Base-by-base conservation (phyloP, 495 filamentous ascomycete genomes). In the Penicillium pancosmium region DNA sequence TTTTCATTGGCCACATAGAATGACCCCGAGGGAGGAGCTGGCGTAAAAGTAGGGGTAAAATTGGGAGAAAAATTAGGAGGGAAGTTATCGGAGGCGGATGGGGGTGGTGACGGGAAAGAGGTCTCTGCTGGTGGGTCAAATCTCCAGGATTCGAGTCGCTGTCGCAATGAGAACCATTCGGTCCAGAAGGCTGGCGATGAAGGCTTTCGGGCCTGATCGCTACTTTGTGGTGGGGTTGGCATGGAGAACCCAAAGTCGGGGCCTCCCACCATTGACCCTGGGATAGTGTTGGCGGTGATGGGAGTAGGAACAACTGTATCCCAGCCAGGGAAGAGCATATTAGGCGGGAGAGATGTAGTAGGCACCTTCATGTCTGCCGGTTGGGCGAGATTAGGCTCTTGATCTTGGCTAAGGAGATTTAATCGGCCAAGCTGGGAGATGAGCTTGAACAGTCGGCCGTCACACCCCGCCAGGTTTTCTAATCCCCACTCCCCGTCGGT, bases 401-500 rank as follows among this genome's bases (percentile, higher is more conserved):
- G 83, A 55, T 87, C 88, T 67, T 97, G 93, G 54, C 88, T 91
- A 54, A 97, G 82, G n/a, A 97, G 75, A 62, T 97, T 98, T 15
- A 97, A 75, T 41, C 91, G 86, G 23, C 92, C 93, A 10, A 95
- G 80, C 65, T 88, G 86, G 62, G 84, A 84, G 55, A 95, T 84
- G 3, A 88, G 80, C 73, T 88, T 89, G 81, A 93, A 93, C 3
- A 93, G 78, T 57, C 86, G 79, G 27, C 88, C 82, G 68, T 97
- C 91, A 70, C 93, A 97, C 50, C 93, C 93, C 3, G 91, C 86
- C 33, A 96, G 74, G 67, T 94, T 94, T 73, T 97, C 93, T 7
- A 96, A 79, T 9, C 86, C 84, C 73, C 91, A 90, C 54, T 92
- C 88, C 21, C 91, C 83, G 23, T 85, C 80, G 3, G 86, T 81